These are phyloP conservation scores for Leucosporidium yakuticum DNA, from an alignment of 768 basidiomycete genomes.

Conservation along the genomic window DNA sequence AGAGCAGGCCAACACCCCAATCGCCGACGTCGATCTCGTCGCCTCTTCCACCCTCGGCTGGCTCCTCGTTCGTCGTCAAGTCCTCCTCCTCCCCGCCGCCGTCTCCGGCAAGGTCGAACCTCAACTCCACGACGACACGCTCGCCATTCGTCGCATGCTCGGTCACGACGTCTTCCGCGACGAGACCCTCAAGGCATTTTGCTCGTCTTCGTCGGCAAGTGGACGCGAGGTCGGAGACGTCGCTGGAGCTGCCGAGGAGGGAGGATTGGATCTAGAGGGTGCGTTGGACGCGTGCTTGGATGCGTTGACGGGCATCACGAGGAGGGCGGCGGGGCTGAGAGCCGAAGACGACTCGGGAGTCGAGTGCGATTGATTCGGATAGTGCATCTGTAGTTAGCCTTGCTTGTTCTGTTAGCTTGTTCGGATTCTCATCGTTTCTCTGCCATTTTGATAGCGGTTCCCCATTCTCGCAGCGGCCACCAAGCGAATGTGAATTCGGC, in stretches of 20 bases:
- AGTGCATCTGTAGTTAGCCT: no score
- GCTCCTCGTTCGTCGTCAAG: conserved; percentile 21
- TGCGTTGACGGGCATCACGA: conserved; percentile 10
- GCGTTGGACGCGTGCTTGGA: conserved; percentile 15
- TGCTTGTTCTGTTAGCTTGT: no score
- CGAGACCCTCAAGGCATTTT: conserved; percentile 3
- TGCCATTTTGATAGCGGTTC: no score
- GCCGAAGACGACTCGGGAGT: conserved; percentile 19
- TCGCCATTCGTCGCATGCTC: conserved; percentile 18
- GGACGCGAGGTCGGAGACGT: background rate
- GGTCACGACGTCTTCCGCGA: conserved; percentile 13
- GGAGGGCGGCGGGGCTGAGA: conserved; percentile 14
- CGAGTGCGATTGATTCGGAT: conserved; percentile 1
- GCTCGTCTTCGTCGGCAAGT: conserved; percentile 3
- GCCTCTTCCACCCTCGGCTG: conserved; percentile 18
- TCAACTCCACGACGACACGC: conserved; percentile 12
- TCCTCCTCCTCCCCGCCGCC: background rate
- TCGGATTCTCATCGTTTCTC: no score
- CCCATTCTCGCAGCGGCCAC: no score
- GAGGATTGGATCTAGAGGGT: background rate
- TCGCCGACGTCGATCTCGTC: conserved; percentile 18
- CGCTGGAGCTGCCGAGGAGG: background rate
- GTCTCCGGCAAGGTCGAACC: conserved; percentile 4
- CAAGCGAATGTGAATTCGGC: no score
- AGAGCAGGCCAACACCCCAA: background rate